Evolutionary conservation across 2,329 filamentous ascomycete species (phyloP), one percentile per base, ranked within the genome.

Genomic region (Aureobasidium sp.): DNA sequence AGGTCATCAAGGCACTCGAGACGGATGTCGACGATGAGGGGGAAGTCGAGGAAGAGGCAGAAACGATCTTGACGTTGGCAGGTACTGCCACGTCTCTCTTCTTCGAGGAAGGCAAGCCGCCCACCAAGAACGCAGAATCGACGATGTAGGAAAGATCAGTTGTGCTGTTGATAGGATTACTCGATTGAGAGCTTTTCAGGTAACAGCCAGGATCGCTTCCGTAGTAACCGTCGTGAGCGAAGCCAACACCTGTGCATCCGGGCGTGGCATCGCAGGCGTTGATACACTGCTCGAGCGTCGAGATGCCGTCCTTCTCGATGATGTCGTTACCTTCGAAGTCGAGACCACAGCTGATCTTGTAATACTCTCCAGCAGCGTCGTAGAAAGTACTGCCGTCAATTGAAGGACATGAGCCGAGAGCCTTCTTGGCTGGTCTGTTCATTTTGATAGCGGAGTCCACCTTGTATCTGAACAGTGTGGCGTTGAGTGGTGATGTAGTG

Each of bases 251-350:
- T 9, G 50, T 27, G n/a, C 61, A 60, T 22, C 45, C 45, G n/a
- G 24, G 19, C 4, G 22, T 44, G 17, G 40, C 37, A 40, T 63
- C 61, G 48, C 61, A 63, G 15, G 48, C 40, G 19, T 59, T 59
- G 27, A 63, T 45, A 22, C 61, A 63, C 15, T 58, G 53, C 39
- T 63, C 61, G 17, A 63, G 49, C 6, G 54, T 63, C 7, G 45
- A 29, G 29, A 54, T 47, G 22, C 48, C 48, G 24, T 50, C 61
- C n/a, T 59, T 60, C 47, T 53, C 42, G 15, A 44, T 47, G n/a
- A 63, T 60, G 22, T 63, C 61, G n/a, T 59, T 59, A 19, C 56
- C 61, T 27, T 58, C 35, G 22, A 54, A 60, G 29, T 58, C 56
- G 2, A 47, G 17, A 33, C 37, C 56, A 29, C 61, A 63, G 5